Evolutionary conservation across 371 early-diverging fungal genomes (phyloP), one percentile per base, ranked within the genome.

Genomic region (Circinella minor): DNA sequence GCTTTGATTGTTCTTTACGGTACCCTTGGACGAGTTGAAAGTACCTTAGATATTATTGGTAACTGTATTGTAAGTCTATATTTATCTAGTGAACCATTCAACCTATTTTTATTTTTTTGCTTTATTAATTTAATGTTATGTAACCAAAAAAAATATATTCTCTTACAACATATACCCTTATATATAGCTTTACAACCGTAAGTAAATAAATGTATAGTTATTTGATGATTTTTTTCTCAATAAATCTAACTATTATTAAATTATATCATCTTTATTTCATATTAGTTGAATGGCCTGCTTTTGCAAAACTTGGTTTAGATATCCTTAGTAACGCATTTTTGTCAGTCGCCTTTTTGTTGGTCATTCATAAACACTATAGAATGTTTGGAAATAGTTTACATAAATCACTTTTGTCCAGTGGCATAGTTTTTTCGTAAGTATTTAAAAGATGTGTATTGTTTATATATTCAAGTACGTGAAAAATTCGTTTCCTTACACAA

Each of bases 221-320:
- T 27, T 27, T 27, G 2, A 27, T 27, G 27, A 1, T 27, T 27
- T 27, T 27, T 27, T 27, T 27, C 27, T 27, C 27, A 27, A 27
- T 27, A 27, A 27, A 27, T 27, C 27, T 27, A 27, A 15, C 47
- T 47, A 15, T 34, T 38, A 20, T 66, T 15, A 14, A 15, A 37
- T 34, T 38, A n/a, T n/a, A 15, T 17, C 18, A 27, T 43, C 43
- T 43, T 43, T 43, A 6, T 43, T 63, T 36, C 0, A 27, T 27
- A 2, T 27, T 63, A 83, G 84, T 81, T 38, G 77, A 77, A 69
- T 84, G 84, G 84, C 84, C 81, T 14, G 84, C 84, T 6, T 69
- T 81, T 61, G 84, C 81, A 15, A 84, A 84, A 61, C 64, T 84
- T 36, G 76, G 72, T 7, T 43, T 84, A 1, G 84, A 84, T 66